Percentiles rank a stretch among this genome's conserved stretches.
Evolutionary conservation across 192 early-diverging fungal genomes (phyloP).

Genomic region (Linnemannia zychae): DNA sequence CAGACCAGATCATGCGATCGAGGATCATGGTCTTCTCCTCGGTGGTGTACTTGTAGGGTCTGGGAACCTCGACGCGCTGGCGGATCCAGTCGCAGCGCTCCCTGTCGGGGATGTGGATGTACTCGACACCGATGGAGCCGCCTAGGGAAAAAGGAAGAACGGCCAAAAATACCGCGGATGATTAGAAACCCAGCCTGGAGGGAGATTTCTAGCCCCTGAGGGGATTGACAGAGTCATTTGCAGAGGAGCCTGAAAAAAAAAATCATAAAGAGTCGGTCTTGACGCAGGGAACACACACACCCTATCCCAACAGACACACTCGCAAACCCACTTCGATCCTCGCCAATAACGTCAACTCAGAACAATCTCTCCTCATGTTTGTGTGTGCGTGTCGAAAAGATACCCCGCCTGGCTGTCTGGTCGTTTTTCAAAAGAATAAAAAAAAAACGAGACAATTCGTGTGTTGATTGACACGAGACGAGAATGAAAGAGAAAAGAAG

Average conservation of each 20-base stretch:
- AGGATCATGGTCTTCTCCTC: constrained; percentile 94
- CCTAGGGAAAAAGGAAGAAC: constrained; percentile 54
- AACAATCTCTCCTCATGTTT: background rate
- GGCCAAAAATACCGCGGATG: constrained; percentile 7
- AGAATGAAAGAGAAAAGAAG: background rate
- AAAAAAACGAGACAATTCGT: background rate
- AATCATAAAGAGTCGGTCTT: background rate
- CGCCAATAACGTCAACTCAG: constrained; percentile 1
- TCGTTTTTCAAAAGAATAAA: background rate
- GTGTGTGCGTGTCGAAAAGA: too few species aligned
- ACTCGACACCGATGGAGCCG: constrained; percentile 95
- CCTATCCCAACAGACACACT: background rate
- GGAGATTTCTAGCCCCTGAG: constrained; percentile 2
- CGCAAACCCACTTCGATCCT: constrained; percentile 1
- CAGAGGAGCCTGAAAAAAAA: constrained; percentile 2
- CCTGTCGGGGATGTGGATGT: constrained; percentile 98
- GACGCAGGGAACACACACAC: background rate
- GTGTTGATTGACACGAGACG: background rate
- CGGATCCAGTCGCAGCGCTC: constrained; percentile 98
- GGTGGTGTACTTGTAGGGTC: constrained; percentile 89
- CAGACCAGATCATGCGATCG: constrained; percentile 97
- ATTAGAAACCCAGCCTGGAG: constrained; percentile 9
- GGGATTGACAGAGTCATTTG: background rate
- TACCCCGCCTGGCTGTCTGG: too few species aligned
- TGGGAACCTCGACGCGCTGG: constrained; percentile 90